phyloP scores from a whole-genome alignment of 2,329 filamentous ascomycete species.

The Trichoderma koningii region DNA sequence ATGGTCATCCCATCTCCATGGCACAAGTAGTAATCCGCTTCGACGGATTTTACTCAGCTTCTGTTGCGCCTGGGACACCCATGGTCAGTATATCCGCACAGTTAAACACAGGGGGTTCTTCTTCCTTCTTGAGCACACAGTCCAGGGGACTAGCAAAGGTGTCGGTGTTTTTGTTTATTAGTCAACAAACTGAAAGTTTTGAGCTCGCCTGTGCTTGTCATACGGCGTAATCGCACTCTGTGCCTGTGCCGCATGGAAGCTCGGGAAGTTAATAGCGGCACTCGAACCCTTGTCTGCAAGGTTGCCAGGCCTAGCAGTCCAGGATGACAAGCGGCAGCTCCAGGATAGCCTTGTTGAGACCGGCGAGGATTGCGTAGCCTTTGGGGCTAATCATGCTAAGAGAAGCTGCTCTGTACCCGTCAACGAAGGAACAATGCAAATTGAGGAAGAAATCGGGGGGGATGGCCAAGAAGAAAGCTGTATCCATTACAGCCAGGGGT shows the following conservation, averaged over 20 bases:
- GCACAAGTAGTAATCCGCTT: background rate
- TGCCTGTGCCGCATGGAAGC: conserved; percentile 22
- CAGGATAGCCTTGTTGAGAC: conserved; percentile 17
- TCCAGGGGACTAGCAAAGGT: background rate
- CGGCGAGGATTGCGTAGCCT: conserved; percentile 19
- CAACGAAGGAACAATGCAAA: conserved; percentile 8
- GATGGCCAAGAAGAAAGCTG: conserved; percentile 10
- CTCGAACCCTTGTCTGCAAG: conserved; percentile 7
- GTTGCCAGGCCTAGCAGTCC: conserved; percentile 13
- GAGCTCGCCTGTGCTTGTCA: conserved; percentile 8
- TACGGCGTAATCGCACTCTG: conserved; percentile 8
- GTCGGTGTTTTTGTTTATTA: background rate
- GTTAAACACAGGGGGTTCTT: background rate
- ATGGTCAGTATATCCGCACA: too few relatives aligned
- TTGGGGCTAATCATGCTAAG: conserved; percentile 17
- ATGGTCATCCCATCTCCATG: background rate
- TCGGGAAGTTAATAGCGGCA: conserved; percentile 26
- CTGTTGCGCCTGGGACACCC: background rate
- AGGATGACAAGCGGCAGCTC: conserved; percentile 24
- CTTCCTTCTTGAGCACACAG: background rate
- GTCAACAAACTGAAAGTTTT: background rate
- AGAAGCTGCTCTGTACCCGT: background rate
- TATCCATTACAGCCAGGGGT: background rate
- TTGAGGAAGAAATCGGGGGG: background rate
- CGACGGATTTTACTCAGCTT: background rate